These are phyloP conservation scores for Rhizopus microsporus DNA, from an alignment of 371 early-diverging fungal genomes.

Conservation along the genomic window DNA sequence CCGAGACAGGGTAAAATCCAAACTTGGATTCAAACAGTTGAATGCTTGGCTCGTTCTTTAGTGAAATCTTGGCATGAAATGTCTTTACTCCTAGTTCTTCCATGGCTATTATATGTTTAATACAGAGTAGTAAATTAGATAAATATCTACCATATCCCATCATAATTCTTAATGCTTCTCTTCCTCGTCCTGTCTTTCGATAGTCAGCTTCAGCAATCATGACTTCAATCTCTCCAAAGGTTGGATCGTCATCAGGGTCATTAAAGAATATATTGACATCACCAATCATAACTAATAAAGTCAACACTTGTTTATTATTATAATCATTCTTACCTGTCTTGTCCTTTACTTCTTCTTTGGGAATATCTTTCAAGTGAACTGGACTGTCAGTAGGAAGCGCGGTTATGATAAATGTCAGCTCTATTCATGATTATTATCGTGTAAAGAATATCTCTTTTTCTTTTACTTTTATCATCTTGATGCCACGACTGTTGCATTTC, in stretches of 20 bases:
- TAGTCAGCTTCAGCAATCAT: conserved; percentile 86
- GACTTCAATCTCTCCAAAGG: conserved; percentile 86
- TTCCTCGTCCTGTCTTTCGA: conserved; percentile 71
- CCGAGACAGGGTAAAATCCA: conserved; percentile 66
- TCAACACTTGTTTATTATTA: background rate
- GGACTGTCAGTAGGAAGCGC: conserved; percentile 28
- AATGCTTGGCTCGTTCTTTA: conserved; percentile 71
- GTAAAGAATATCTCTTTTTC: background rate
- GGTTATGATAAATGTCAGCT: conserved; percentile 76
- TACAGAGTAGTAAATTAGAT: background rate
- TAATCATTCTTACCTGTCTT: conserved; percentile 32
- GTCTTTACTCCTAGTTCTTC: conserved; percentile 57
- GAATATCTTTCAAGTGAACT: conserved; percentile 20
- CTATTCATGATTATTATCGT: conserved; percentile 21
- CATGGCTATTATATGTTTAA: conserved; percentile 31
- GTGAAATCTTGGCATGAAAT: conserved; percentile 81
- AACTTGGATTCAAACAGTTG: conserved; percentile 71
- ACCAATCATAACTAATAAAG: conserved; percentile 77
- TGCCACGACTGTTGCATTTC: conserved; percentile 93
- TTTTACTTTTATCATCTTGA: conserved; percentile 74
- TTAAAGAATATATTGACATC: conserved; percentile 94
- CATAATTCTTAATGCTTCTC: conserved; percentile 77
- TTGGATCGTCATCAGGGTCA: conserved; percentile 68
- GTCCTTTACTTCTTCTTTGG: conserved; percentile 39
- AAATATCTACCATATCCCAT: conserved; percentile 71